Conservation (phyloP, 768 basidiomycete species). For the Gloeopeniophorella convolvens region DNA sequence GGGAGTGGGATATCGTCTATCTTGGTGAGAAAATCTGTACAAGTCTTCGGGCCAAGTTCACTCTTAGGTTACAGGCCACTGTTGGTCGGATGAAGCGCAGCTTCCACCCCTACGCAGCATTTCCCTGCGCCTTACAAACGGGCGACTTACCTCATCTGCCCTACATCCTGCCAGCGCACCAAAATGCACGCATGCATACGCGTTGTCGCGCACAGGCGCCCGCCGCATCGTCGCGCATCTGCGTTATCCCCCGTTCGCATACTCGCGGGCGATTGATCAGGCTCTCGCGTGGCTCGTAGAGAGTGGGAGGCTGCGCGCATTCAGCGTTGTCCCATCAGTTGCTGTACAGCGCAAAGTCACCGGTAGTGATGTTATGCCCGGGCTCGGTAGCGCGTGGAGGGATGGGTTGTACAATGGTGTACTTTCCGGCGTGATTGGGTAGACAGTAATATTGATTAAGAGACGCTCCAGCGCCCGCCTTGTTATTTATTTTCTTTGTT, state of each 20-base stretch:
- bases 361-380: constrained; percentile 46
- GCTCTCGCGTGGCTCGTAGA: constrained; percentile 62
- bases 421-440: constrained; percentile 26
- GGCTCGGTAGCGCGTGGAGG: constrained; percentile 51
- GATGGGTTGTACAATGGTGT: constrained; percentile 44
- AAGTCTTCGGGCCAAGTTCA: constrained; percentile 4
- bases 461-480: too few relatives aligned
- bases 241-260: constrained; percentile 60
- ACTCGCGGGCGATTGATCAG: constrained; percentile 72
- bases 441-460: neutral
- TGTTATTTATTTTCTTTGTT: neutral
- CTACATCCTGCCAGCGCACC: constrained; percentile 57
- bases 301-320: constrained; percentile 48
- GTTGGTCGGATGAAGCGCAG: constrained; percentile 66
- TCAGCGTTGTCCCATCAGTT: constrained; percentile 61
- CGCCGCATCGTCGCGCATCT: constrained; percentile 54
- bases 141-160: constrained; percentile 19
- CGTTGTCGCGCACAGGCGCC: constrained; percentile 52
- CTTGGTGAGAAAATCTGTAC: constrained; percentile 39
- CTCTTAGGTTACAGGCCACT: constrained; percentile 47
- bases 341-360: constrained; percentile 57
- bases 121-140: constrained; percentile 12
- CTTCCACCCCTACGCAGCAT: constrained; percentile 32
- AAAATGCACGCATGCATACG: constrained; percentile 72
- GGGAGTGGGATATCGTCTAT: constrained; percentile 67